phyloP scores from a whole-genome alignment of 2,329 filamentous ascomycete species.

The Calonectria honghensis region DNA sequence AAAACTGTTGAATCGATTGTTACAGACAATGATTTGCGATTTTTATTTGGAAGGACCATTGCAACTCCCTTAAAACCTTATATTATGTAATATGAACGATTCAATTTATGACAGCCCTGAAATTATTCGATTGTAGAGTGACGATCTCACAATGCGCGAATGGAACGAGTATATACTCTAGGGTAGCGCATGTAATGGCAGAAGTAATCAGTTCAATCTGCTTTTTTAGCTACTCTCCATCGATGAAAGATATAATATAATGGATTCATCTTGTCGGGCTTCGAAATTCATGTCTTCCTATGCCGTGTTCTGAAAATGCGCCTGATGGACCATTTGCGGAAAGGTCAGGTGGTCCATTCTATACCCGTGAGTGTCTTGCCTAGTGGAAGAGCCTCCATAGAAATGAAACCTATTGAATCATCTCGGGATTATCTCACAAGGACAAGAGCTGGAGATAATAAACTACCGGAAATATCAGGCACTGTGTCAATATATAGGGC shows the following conservation, averaged over 20 bases:
- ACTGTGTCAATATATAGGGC: background rate
- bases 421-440: background rate
- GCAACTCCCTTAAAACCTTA: background rate
- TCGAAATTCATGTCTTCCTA: background rate
- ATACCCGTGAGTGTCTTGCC: too few relatives aligned
- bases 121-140: background rate
- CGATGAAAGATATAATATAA: background rate
- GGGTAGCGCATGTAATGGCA: background rate
- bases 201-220: background rate
- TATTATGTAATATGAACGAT: background rate
- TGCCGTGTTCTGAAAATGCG: too few relatives aligned
- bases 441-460: background rate
- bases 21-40: too few relatives aligned
- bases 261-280: background rate
- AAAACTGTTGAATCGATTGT: background rate
- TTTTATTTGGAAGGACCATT: background rate
- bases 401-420: background rate
- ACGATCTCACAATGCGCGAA: background rate
- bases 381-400: background rate
- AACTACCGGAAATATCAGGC: background rate
- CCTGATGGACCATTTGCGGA: too few relatives aligned
- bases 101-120: background rate
- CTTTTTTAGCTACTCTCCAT: background rate
- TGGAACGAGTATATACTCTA: background rate
- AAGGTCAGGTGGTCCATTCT: too few relatives aligned